Evolutionary conservation across 169 alveolate genomes (phyloP), one percentile per base, ranked within the genome.

Genomic region (Cryptosporidium sp.): DNA sequence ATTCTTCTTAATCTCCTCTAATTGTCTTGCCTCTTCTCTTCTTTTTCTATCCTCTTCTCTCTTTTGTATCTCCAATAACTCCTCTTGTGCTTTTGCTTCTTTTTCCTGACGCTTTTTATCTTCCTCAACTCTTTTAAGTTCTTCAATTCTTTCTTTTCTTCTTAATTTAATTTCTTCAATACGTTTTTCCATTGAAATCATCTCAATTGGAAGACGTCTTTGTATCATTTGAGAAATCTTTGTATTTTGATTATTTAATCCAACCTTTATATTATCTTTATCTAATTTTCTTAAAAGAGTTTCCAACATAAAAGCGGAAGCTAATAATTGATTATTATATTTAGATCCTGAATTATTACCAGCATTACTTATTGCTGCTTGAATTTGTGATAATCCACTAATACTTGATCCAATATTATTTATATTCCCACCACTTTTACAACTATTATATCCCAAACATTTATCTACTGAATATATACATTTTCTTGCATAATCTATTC

Each of bases 41-140:
- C 96, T 80, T 92, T 80, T 92, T 93, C 75, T 93, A 94, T 93
- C 92, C 91, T 91, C 93, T 92, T 87, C 91, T 93, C 94, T 58
- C 94, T 92, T 91, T 91, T 96, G 92, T 85, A 91, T 86, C 92
- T 94, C 89, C n/a, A 80, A 61, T 35, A 80, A 41, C 29, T 80
- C 95, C 68, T 93, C 95, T 74, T 95, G 95, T 26, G 93, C 91
- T 43, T 89, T 92, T 62, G 93, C 93, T 35, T 92, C 93, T 94
- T 93, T 95, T 91, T 92, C 97, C 62, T 92, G 97, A 92, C 92
- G 94, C 84, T 91, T 93, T 23, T 93, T 92, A 91, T 95, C 96
- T 67, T 93, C 86, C 85, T 95, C 96, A 89, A 92, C 93, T 89
- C 94, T 95, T 68, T 94, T 92, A 50, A 92, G 92, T 73, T 92